A percentile compares a stretch with the other conserved stretches of the same genome.
These are phyloP conservation scores for Tuber indicum DNA, from an alignment of 495 filamentous ascomycete species.

Conservation along the genomic window DNA sequence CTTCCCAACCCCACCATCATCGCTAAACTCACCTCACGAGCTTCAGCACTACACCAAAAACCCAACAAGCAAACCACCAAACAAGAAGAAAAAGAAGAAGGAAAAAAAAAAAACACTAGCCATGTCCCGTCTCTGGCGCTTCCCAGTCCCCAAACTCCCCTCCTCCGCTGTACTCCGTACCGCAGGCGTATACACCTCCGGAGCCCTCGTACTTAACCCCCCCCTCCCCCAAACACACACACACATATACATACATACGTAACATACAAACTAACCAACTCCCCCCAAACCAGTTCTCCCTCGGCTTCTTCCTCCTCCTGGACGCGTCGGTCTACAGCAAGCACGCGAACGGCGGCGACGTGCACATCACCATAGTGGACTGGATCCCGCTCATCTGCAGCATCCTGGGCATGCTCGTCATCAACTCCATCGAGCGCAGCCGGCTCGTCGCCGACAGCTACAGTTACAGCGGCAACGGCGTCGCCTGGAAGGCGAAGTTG, in stretches of 20 bases:
- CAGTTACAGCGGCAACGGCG: conserved; percentile 74
- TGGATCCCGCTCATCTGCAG: conserved; percentile 98
- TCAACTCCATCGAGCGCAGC: conserved; percentile 96
- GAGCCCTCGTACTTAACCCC: conserved; percentile 31
- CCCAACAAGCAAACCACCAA: not conserved
- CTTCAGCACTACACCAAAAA: not conserved
- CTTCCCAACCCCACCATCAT: not conserved
- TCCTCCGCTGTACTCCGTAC: conserved; percentile 31
- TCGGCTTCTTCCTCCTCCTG: conserved; percentile 93
- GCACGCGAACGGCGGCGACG: conserved; percentile 66
- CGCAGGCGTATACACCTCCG: conserved; percentile 39
- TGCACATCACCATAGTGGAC: conserved; percentile 94
- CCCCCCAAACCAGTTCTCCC: conserved; percentile 64
- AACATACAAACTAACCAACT: conserved; percentile 35
- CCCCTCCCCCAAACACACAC: not conserved
- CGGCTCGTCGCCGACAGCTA: conserved; percentile 79
- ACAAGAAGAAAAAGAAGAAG: not conserved
- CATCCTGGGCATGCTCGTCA: conserved; percentile 91
- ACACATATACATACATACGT: no score
- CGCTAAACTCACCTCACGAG: not conserved
- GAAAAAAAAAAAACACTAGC: not conserved
- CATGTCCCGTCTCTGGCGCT: conserved; percentile 38
- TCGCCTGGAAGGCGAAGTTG: conserved; percentile 93
- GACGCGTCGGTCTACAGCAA: conserved; percentile 84
- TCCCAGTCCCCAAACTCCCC: conserved; percentile 37